A percentile compares a stretch with the other conserved stretches of the same genome.
Evolutionary conservation across 345 rosid species (phyloP).

Genomic region (Eucalyptus tenuipes): DNA sequence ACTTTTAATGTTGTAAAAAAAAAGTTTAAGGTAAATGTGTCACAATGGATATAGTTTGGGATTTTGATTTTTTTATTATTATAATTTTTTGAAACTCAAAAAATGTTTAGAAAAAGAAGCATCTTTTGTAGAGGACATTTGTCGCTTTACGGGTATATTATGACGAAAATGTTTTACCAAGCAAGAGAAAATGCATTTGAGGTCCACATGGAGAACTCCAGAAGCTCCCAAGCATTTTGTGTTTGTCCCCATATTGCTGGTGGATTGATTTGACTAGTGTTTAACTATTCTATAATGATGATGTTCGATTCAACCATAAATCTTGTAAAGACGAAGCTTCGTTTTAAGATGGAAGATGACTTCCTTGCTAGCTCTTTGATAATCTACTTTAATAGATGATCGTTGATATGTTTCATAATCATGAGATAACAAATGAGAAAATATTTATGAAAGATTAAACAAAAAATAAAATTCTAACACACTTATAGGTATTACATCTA

Average conservation of each 20-base stretch:
- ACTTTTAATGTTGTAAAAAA: no score
- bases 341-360: neutral
- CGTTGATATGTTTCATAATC: neutral
- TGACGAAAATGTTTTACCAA: neutral
- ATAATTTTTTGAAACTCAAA: neutral
- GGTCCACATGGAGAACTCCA: neutral
- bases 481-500: neutral
- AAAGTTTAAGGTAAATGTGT: no score
- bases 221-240: neutral
- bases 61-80: neutral
- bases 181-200: neutral
- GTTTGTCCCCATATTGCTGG: neutral
- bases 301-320: neutral
- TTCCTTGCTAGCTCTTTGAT: neutral
- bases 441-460: neutral
- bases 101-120: neutral
- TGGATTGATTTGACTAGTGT: neutral
- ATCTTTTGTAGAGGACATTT: neutral
- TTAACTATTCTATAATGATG: neutral
- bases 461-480: neutral
- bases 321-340: neutral
- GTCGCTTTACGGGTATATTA: neutral
- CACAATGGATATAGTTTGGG: no score
- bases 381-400: no score
- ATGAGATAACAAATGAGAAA: neutral